Conservation (phyloP, 2,329 filamentous ascomycete species). For the Dothideomycetidae sp. region DNA sequence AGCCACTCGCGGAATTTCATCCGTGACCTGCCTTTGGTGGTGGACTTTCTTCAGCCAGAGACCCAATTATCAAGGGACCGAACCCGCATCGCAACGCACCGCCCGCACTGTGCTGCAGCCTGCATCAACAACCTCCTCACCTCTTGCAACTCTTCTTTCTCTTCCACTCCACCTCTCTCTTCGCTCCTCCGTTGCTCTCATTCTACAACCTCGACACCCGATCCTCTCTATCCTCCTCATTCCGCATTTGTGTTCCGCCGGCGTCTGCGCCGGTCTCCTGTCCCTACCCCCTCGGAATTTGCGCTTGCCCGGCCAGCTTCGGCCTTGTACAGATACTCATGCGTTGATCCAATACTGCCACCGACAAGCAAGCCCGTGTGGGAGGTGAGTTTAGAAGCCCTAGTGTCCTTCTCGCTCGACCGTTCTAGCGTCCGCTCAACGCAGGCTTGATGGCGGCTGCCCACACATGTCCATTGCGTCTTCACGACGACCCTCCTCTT, state of each 20-base stretch:
- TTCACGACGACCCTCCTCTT: too few relatives aligned
- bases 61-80: constrained; percentile 7
- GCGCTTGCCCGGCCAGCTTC: neutral
- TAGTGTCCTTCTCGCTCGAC: neutral
- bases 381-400: constrained; percentile 2
- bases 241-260: neutral
- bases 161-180: neutral
- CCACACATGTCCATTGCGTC: too few relatives aligned
- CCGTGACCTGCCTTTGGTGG: too few relatives aligned
- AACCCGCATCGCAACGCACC: too few relatives aligned
- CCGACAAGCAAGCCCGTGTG: neutral
- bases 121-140: neutral
- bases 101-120: neutral
- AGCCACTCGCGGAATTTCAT: too few relatives aligned
- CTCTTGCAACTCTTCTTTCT: neutral
- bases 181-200: neutral
- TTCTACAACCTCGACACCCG: neutral
- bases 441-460: too few relatives aligned
- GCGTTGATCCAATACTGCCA: neutral
- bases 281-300: constrained; percentile 1
- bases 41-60: too few relatives aligned
- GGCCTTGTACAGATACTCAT: neutral
- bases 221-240: neutral
- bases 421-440: neutral
- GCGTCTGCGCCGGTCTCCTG: neutral